Evolutionary conservation across 2,329 filamentous ascomycete species (phyloP).

Genomic region (Verticillium dahliae): DNA sequence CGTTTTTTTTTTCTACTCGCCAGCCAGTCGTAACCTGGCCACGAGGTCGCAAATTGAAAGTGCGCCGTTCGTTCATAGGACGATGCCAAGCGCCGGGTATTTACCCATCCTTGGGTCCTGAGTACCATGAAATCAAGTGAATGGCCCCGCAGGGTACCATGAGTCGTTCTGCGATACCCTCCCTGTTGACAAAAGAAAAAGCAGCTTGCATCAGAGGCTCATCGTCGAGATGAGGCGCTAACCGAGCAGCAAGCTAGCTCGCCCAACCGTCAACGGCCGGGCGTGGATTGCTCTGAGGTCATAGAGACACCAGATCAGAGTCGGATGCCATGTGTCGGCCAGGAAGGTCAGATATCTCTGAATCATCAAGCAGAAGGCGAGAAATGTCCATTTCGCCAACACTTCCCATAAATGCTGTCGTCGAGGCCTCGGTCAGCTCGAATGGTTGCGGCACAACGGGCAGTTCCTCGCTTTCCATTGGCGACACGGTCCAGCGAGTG

Average conservation of each 20-base stretch:
- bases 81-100: neutral
- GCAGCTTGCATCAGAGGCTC: neutral
- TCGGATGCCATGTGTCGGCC: slow-evolving; percentile 14
- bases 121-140: neutral
- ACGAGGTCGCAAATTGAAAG: slow-evolving; percentile 4
- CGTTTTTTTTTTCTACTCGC: neutral
- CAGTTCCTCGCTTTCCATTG: slow-evolving; percentile 21
- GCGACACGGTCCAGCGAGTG: slow-evolving; percentile 32
- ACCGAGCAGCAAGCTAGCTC: neutral
- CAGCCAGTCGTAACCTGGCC: neutral
- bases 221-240: neutral
- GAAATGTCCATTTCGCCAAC: slow-evolving; percentile 57
- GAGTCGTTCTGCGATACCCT: neutral
- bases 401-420: slow-evolving; percentile 31
- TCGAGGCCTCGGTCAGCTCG: slow-evolving; percentile 36
- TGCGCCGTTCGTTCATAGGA: slow-evolving; percentile 7
- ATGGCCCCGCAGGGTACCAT: neutral
- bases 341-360: slow-evolving; percentile 19
- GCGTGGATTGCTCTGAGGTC: neutral
- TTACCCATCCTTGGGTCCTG: neutral
- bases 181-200: slow-evolving; percentile 1
- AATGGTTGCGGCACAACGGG: slow-evolving; percentile 21
- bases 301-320: slow-evolving; percentile 13
- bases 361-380: slow-evolving; percentile 51
- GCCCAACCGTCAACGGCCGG: neutral